Evolutionary conservation across 2,329 filamentous ascomycete species (phyloP), one percentile per base, ranked within the genome.

Genomic region (Phoma sp.): DNA sequence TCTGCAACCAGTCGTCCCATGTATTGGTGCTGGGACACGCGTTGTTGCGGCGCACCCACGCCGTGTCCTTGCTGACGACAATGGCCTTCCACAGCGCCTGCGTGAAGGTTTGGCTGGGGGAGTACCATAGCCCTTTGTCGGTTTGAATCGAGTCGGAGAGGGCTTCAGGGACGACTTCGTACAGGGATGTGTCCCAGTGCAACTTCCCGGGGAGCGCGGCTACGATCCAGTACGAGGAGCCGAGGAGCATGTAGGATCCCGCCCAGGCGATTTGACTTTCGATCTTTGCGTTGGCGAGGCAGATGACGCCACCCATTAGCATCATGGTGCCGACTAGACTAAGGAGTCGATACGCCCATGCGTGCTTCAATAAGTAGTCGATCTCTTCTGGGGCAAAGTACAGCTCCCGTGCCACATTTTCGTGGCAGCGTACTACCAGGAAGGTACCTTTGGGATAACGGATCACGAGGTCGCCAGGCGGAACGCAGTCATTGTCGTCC

Each of bases 301-400:
- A 77, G 37, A 83, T 80, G 59, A 83, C 80, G 12, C 81, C 80
- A 33, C 79, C 73, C 81, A 83, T 83, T 43, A 83, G 76, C 69
- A 83, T 73, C 40, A 82, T 68, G 6, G 80, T 82, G 57, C 79
- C 81, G 3, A 81, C 60, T 21, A 83, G 67, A n/a, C 80, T 80
- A 12, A 82, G 70, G 8, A 81, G 65, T 22, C 80, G 73, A 58
- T 82, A 82, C 4, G 72, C 66, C 2, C 73, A 68, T 0, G 73
- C 74, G 51, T 76, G 68, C 27, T 73, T 64, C 21, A 82, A 62
- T 15, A 73, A 60, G 60, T 83, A 83, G 10, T 79, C 66, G 50
- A 82, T 80, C 40, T 77, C 74, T 61, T 82, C 81, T 0, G 80
- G 80, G 4, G 81, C 80, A 57, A 82, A 83, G 63, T 80, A 83